Conservation (phyloP, 2,329 filamentous ascomycete genomes). For the Aspergillus glaucus region DNA sequence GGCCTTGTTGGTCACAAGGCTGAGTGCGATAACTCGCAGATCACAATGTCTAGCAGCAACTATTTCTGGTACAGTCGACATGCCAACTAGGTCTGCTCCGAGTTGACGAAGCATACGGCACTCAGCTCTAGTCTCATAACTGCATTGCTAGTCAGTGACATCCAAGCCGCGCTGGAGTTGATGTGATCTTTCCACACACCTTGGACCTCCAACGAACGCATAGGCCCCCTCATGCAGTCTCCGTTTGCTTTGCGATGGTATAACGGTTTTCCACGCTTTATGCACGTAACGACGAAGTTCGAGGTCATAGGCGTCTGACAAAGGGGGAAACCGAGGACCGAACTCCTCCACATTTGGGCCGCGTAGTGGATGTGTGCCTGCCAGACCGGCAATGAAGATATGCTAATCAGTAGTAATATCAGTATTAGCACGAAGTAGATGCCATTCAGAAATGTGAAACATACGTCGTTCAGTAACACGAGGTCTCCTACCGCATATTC, state of each 20-base stretch:
- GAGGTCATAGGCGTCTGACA: slow-evolving; percentile 62
- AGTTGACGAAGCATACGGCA: slow-evolving; percentile 55
- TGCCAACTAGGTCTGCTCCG: slow-evolving; percentile 63
- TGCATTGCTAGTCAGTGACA: slow-evolving; percentile 16
- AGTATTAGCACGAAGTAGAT: slow-evolving; percentile 9
- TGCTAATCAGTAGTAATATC: slow-evolving; percentile 39
- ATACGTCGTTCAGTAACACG: slow-evolving; percentile 58
- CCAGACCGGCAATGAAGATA: slow-evolving; percentile 57
- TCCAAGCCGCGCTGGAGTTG: neutral
- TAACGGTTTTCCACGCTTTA: slow-evolving; percentile 49
- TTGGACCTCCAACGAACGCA: slow-evolving; percentile 58
- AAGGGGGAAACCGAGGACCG: slow-evolving; percentile 56
- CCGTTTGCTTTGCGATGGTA: slow-evolving; percentile 40
- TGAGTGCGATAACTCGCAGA: slow-evolving; percentile 59
- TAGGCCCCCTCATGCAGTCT: slow-evolving; percentile 60
- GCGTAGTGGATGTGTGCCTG: slow-evolving; percentile 55
- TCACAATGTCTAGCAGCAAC: slow-evolving; percentile 59
- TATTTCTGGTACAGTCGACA: slow-evolving; percentile 65
- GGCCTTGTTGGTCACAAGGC: slow-evolving; percentile 49
- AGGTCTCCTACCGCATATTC: slow-evolving; percentile 60
- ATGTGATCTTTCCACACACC: slow-evolving; percentile 35
- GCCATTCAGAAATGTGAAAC: slow-evolving; percentile 10
- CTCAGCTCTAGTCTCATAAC: slow-evolving; percentile 60
- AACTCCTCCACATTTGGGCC: slow-evolving; percentile 59
- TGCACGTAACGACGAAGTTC: slow-evolving; percentile 53